Conservation (phyloP, 495 filamentous ascomycete species). For the Lindgomyces ingoldianus region DNA sequence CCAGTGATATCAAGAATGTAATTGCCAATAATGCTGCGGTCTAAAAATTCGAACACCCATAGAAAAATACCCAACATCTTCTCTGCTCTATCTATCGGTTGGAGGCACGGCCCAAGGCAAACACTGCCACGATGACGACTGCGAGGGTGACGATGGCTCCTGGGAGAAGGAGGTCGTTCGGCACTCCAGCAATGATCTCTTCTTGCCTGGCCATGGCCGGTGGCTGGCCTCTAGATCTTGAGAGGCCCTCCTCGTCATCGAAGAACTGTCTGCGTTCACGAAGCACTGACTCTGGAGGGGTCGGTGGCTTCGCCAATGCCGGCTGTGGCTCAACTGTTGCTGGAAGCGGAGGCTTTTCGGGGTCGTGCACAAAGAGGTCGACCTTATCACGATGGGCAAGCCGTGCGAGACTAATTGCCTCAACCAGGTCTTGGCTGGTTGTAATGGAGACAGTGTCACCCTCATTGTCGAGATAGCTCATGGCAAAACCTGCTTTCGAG, state of each 20-base stretch:
- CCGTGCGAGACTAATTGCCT: conserved; percentile 82
- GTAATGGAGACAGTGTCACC: conserved; percentile 98
- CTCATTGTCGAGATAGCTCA: conserved; percentile 97
- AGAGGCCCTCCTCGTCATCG: conserved; percentile 59
- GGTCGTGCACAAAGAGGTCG: conserved; percentile 95
- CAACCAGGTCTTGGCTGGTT: conserved; percentile 87
- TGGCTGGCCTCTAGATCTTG: conserved; percentile 46
- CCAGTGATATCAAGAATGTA: conserved; percentile 31
- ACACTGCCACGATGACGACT: conserved; percentile 90
- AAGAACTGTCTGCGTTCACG: conserved; percentile 59
- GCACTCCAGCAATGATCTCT: conserved; percentile 84
- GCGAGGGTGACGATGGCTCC: conserved; percentile 94
- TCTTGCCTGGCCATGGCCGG: conserved; percentile 56
- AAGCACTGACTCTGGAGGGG: conserved; percentile 58
- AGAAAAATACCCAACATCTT: background rate
- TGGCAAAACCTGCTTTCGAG: conserved; percentile 77
- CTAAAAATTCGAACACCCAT: background rate
- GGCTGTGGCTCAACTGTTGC: conserved; percentile 69
- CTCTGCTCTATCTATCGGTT: conserved; percentile 51
- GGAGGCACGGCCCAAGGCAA: conserved; percentile 78
- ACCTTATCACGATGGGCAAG: conserved; percentile 83
- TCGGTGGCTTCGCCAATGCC: conserved; percentile 55
- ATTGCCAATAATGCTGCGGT: conserved; percentile 11
- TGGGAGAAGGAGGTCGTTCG: conserved; percentile 90
- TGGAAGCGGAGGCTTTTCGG: conserved; percentile 74